A percentile compares a stretch with the other conserved stretches of the same genome.
phyloP scores from a whole-genome alignment of 306 rosid genomes.

The Carpinus viminea region DNA sequence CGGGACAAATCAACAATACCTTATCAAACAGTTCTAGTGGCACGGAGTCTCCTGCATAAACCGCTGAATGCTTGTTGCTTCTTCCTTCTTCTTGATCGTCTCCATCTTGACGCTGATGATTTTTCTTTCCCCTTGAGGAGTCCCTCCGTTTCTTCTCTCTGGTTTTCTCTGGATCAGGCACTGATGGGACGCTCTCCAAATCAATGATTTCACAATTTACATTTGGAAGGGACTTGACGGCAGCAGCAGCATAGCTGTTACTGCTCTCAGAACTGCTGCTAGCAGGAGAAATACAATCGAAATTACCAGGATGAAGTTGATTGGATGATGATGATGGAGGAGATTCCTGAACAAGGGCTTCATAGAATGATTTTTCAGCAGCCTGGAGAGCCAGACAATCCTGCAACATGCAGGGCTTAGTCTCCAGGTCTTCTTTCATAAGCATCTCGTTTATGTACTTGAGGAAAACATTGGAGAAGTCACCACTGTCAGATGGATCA shows the following conservation, averaged over 20 bases:
- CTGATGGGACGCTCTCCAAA: background rate
- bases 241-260: conserved; percentile 19
- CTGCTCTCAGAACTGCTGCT: conserved; percentile 23
- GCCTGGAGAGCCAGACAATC: conserved; percentile 76
- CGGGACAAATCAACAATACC: conserved; percentile 33
- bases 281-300: conserved; percentile 22
- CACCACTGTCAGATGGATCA: conserved; percentile 35
- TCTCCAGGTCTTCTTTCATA: conserved; percentile 69
- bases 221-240: conserved; percentile 14
- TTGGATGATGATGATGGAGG: conserved; percentile 31
- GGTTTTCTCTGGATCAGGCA: background rate
- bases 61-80: conserved; percentile 46
- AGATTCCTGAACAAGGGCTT: conserved; percentile 50
- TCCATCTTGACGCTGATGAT: conserved; percentile 18
- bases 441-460: conserved; percentile 71
- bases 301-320: conserved; percentile 7
- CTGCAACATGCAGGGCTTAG: conserved; percentile 76
- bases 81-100: conserved; percentile 41
- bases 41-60: conserved; percentile 31
- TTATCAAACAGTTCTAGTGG: conserved; percentile 44
- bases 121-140: conserved; percentile 40
- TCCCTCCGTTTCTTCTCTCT: background rate
- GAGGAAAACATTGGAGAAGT: conserved; percentile 50
- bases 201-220: conserved; percentile 29
- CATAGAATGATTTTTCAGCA: conserved; percentile 80